These are phyloP conservation scores for Backusella luteola DNA, from an alignment of 192 early-diverging fungal species.

Conservation along the genomic window DNA sequence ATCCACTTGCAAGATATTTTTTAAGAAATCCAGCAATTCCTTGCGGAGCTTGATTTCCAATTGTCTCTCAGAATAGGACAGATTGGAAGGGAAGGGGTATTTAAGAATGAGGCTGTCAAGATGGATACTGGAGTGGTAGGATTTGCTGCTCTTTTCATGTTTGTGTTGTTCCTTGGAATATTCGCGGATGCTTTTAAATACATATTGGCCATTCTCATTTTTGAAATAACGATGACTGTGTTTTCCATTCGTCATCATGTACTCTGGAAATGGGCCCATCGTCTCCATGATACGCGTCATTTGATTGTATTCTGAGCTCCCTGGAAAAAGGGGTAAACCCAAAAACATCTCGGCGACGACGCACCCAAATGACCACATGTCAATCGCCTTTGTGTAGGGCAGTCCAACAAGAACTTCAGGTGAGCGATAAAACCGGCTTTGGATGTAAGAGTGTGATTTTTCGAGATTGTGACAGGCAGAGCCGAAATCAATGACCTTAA, in stretches of 20 bases:
- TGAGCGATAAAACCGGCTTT: constrained; percentile 96
- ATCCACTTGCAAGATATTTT: constrained; percentile 67
- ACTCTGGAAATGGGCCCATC: constrained; percentile 72
- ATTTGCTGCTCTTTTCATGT: not conserved
- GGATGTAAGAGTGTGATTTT: constrained; percentile 96
- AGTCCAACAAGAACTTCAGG: constrained; percentile 95
- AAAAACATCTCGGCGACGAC: constrained; percentile 94
- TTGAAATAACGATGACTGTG: constrained; percentile 83
- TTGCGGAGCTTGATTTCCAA: not conserved
- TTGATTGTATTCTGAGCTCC: constrained; percentile 95
- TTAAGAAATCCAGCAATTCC: constrained; percentile 66
- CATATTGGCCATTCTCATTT: constrained; percentile 38
- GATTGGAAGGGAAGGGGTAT: not conserved
- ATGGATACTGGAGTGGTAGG: not conserved
- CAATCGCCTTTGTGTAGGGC: constrained; percentile 88
- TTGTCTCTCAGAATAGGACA: not conserved
- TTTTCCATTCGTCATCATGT: constrained; percentile 90
- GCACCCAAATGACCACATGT: constrained; percentile 99
- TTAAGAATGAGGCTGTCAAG: constrained; percentile 13
- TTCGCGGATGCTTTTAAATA: not conserved
- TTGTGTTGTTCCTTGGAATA: constrained; percentile 21
- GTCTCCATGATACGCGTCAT: constrained; percentile 89
- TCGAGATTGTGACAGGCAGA: constrained; percentile 86
- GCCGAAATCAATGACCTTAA: constrained; percentile 98
- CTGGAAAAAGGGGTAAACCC: constrained; percentile 94